Conservation (phyloP, 306 rosid species). For the Sicyos baderoa region DNA sequence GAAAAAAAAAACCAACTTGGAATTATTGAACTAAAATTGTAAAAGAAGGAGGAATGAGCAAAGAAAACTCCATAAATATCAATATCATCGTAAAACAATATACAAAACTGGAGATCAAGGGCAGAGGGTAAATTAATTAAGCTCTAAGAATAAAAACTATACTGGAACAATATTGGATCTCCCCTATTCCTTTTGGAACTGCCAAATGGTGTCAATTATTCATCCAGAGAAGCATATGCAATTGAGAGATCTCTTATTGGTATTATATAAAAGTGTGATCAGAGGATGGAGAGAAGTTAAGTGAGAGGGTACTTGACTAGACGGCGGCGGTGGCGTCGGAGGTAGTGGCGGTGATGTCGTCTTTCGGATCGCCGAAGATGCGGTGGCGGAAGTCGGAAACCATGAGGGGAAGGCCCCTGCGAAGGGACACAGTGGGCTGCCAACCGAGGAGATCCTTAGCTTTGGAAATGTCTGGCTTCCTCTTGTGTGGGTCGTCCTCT, state of each 20-base stretch:
- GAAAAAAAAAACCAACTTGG: too few species aligned
- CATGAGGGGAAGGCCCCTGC: slow-evolving; percentile 82
- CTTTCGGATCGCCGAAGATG: slow-evolving; percentile 52
- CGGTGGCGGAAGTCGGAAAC: slow-evolving; percentile 73
- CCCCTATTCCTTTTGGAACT: not conserved
- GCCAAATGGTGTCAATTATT: slow-evolving; percentile 1
- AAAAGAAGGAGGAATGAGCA: not conserved
- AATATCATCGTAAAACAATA: not conserved
- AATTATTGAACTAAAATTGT: too few species aligned
- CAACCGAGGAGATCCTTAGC: slow-evolving; percentile 86
- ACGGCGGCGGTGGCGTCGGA: not conserved
- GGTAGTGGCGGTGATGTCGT: not conserved
- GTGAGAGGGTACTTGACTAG: not conserved
- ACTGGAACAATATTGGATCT: too few species aligned
- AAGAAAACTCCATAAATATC: not conserved
- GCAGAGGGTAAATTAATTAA: not conserved
- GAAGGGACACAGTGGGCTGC: slow-evolving; percentile 80
- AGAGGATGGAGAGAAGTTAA: too few species aligned
- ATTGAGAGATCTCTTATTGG: slow-evolving; percentile 15
- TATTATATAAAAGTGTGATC: not conserved
- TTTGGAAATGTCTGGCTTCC: slow-evolving; percentile 85
- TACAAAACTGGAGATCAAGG: not conserved
- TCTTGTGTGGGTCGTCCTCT: slow-evolving; percentile 94
- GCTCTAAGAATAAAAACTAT: slow-evolving; percentile 7
- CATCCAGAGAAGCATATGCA: not conserved